Evolutionary conservation across 306 rosid genomes (phyloP), one percentile per base, ranked within the genome.

Genomic region (Carpinus viminea): DNA sequence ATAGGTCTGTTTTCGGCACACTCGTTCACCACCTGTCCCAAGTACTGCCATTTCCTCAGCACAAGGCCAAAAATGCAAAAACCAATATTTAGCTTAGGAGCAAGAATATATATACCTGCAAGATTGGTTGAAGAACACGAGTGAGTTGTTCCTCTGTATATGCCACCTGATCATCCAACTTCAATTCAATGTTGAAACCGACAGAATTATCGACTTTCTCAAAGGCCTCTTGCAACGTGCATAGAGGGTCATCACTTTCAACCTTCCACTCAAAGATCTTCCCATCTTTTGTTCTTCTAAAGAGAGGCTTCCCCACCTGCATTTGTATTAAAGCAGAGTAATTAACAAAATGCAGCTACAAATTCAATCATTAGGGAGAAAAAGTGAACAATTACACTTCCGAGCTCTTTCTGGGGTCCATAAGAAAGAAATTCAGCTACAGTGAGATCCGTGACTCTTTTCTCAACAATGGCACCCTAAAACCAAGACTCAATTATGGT

Each of bases 121-220:
- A 53, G 56, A 88, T 65, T 50, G 81, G 79, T 74, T 85, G 91
- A 82, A 94, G 90, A 41, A 85, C 79, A 61, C 71, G 90, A 2
- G 70, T 26, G 55, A 90, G 96, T 72, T 83, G 52, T 43, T 78
- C 78, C 72, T 78, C 84, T 2, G 85, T 82, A 82, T 94, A 90
- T 26, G 81, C 90, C 11, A 89, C 64, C 68, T 83, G 72, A 74
- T 92, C 97, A 54, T 94, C 96, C 60, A 89, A 92, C 76, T 94
- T 94, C 83, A 94, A 60, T 81, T 94, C 97, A n/a, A 92, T 84
- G 69, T 94, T 92, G 59, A 92, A 94, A 45, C 98, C 98, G 70
- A 88, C 0, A 13, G 91, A 70, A 43, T 79, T 89, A 34, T 81
- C 86, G 16, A 92, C 90, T 17, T 82, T 80, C 68, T 83, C 72